A percentile compares a stretch with the other conserved stretches of the same genome.
These are phyloP conservation scores for Pichia sp. DNA, from an alignment of 1,139 yeast genomes.

Conservation along the genomic window DNA sequence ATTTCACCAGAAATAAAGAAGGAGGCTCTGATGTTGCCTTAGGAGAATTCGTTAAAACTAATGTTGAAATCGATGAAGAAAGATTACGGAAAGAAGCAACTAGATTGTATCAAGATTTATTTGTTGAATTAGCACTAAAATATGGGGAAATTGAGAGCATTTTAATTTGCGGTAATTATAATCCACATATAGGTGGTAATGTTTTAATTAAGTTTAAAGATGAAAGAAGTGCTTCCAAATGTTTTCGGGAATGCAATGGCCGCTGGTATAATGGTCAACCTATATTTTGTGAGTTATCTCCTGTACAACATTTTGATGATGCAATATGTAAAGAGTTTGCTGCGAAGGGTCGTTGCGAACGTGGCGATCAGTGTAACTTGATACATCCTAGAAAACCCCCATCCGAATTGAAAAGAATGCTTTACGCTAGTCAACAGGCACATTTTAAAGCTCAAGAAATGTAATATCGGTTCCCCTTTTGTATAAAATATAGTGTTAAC, in stretches of 20 bases:
- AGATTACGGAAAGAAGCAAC: constrained; percentile 53
- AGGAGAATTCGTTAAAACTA: constrained; percentile 9
- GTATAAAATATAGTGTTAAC: too few relatives aligned
- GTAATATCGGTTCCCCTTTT: too few relatives aligned
- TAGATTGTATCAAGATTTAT: constrained; percentile 68
- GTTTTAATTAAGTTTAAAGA: constrained; percentile 62
- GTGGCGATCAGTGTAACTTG: constrained; percentile 83
- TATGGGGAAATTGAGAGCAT: constrained; percentile 61
- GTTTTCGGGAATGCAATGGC: constrained; percentile 56
- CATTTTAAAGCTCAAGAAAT: constrained; percentile 4
- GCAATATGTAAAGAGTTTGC: constrained; percentile 52
- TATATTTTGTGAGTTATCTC: constrained; percentile 73
- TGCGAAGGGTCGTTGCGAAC: constrained; percentile 43
- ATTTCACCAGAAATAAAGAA: constrained; percentile 7
- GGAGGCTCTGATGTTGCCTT: too few relatives aligned
- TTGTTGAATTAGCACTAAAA: constrained; percentile 52
- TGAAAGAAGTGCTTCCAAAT: constrained; percentile 54
- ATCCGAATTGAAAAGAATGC: constrained; percentile 35
- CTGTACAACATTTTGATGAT: constrained; percentile 65
- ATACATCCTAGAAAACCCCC: constrained; percentile 71
- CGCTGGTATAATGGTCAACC: constrained; percentile 84
- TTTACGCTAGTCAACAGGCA: constrained; percentile 16
- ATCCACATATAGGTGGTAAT: constrained; percentile 78
- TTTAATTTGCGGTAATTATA: constrained; percentile 77
- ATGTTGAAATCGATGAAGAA: constrained; percentile 15